Evolutionary conservation across 2,329 filamentous ascomycete species (phyloP).

Genomic region (Trichoderma cornu-damae): DNA sequence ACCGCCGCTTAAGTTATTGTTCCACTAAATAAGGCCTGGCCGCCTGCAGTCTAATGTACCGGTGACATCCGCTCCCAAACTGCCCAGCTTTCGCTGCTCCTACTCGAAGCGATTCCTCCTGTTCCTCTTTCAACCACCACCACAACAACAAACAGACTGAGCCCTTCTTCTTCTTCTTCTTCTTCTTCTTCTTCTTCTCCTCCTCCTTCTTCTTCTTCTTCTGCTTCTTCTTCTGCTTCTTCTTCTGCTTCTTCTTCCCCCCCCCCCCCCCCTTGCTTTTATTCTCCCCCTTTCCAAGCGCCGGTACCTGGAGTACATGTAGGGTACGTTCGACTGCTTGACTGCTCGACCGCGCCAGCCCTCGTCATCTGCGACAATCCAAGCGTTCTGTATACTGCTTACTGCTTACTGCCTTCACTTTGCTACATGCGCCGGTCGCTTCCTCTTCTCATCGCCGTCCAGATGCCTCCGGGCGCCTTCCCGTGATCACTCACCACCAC

Average conservation of each 20-base stretch:
- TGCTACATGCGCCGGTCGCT: conserved; percentile 16
- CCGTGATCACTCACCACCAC: background rate
- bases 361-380: background rate
- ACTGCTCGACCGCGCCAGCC: background rate
- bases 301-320: conserved; percentile 17
- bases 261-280: background rate
- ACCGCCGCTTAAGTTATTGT: background rate
- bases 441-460: background rate
- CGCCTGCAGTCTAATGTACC: conserved; percentile 7
- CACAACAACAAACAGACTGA: background rate
- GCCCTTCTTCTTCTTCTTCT: background rate
- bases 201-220: background rate
- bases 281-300: background rate
- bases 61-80: background rate
- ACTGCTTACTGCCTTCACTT: background rate
- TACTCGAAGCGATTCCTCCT: background rate
- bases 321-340: background rate
- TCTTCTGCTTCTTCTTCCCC: background rate
- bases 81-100: background rate
- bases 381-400: background rate
- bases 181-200: background rate
- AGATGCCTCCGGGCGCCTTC: background rate
- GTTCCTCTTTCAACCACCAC: background rate
- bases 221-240: background rate
- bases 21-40: conserved; percentile 14